Conservation (phyloP, 495 filamentous ascomycete species). For the Elaphomyces granulatus region DNA sequence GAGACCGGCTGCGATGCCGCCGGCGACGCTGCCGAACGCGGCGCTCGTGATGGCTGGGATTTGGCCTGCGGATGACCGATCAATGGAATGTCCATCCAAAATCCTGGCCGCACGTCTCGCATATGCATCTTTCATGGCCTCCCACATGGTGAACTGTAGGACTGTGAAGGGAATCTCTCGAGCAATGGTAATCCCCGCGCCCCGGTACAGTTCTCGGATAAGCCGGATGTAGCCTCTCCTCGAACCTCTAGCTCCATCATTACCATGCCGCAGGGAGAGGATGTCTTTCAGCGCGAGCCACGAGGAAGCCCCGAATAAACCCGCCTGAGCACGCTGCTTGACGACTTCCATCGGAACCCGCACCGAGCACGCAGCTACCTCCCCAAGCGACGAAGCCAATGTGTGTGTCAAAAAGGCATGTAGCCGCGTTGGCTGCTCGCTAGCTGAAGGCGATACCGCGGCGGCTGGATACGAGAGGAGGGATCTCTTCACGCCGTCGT, state of each 20-base stretch:
- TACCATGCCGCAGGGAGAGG: constrained; percentile 34
- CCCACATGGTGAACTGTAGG: constrained; percentile 95
- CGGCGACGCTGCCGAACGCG: constrained; percentile 69
- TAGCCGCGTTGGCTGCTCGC: constrained; percentile 13
- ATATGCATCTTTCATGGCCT: constrained; percentile 61
- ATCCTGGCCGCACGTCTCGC: constrained; percentile 7
- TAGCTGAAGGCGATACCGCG: not conserved
- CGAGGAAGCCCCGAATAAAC: constrained; percentile 43
- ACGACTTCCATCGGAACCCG: constrained; percentile 92
- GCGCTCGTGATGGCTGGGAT: constrained; percentile 68
- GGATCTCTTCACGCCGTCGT: constrained; percentile 62
- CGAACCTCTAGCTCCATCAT: constrained; percentile 14
- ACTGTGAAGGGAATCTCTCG: constrained; percentile 95
- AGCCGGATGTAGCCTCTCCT: constrained; percentile 40
- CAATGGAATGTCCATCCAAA: not conserved
- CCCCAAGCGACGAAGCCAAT: constrained; percentile 73
- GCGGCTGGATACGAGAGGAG: constrained; percentile 23
- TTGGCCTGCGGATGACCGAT: constrained; percentile 9
- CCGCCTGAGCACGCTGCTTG: constrained; percentile 90
- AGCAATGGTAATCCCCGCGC: constrained; percentile 81
- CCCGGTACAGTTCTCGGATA: constrained; percentile 74
- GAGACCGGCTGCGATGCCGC: constrained; percentile 71
- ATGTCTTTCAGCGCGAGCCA: constrained; percentile 51
- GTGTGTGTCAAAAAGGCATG: constrained; percentile 50
- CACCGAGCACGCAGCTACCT: constrained; percentile 84